Percentiles rank a stretch among this genome's conserved stretches.
Conservation (phyloP, 2,329 filamentous ascomycete species). For the Phaeophleospora eucalypticola region DNA sequence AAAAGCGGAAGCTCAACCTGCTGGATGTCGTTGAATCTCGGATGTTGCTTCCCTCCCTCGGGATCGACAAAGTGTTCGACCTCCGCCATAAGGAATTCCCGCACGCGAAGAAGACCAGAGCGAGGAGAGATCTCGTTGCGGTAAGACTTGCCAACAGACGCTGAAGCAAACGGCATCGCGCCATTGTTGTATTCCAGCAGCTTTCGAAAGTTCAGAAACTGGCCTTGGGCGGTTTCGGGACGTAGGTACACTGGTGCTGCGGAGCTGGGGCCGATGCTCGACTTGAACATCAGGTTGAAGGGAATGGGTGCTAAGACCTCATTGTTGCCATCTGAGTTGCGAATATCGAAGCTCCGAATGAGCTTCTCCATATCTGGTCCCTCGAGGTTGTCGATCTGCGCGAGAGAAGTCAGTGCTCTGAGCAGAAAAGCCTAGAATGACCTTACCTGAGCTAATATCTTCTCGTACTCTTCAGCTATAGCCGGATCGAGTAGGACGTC, state of each 20-base stretch:
- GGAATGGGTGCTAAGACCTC: constrained; percentile 76
- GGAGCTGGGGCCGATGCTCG: constrained; percentile 85
- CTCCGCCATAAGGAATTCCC: constrained; percentile 98
- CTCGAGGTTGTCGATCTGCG: constrained; percentile 91
- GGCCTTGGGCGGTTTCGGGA: constrained; percentile 94
- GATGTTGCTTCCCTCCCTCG: constrained; percentile 88
- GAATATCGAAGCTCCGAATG: constrained; percentile 87
- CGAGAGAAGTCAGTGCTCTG: too few species aligned
- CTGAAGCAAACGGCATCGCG: constrained; percentile 93
- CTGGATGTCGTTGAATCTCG: constrained; percentile 79
- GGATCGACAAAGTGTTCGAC: constrained; percentile 99
- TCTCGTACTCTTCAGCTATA: constrained; percentile 83
- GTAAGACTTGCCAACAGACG: constrained; percentile 96
- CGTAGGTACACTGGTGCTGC: constrained; percentile 81
- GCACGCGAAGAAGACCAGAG: constrained; percentile 83
- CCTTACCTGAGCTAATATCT: constrained; percentile 86
- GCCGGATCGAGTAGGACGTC: constrained; percentile 78
- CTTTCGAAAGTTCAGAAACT: constrained; percentile 96
- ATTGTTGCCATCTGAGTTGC: constrained; percentile 75
- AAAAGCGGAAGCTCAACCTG: constrained; percentile 79
- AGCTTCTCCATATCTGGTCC: constrained; percentile 80
- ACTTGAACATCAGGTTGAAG: constrained; percentile 99
- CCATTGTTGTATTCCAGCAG: constrained; percentile 94
- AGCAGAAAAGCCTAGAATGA: too few species aligned
- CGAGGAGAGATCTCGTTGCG: constrained; percentile 96